Conservation (phyloP, 441 rosid genomes). For the Gossypium laxum region DNA sequence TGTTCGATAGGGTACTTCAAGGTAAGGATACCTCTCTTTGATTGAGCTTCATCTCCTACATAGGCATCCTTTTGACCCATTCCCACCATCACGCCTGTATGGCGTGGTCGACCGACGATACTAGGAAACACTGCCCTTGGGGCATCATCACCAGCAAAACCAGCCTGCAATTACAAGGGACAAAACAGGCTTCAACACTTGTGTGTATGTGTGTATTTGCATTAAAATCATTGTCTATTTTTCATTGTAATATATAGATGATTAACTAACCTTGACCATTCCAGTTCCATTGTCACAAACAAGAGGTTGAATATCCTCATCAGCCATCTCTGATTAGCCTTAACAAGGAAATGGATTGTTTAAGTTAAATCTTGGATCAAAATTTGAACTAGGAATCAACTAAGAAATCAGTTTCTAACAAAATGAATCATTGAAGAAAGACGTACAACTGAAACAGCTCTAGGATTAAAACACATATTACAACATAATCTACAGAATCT, state of each 20-base stretch:
- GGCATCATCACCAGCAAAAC: conserved; percentile 69
- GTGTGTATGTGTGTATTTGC: not conserved
- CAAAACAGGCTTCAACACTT: not conserved
- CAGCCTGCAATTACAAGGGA: conserved; percentile 32
- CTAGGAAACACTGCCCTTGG: conserved; percentile 68
- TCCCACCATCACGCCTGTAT: conserved; percentile 19
- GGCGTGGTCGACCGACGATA: conserved; percentile 18
- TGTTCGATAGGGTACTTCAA: conserved; percentile 33
- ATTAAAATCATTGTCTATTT: not conserved
- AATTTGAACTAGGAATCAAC: not conserved
- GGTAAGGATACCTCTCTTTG: conserved; percentile 35
- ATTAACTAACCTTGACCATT: conserved; percentile 49
- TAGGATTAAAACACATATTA: not conserved
- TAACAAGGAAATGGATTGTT: not conserved
- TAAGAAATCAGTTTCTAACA: not conserved
- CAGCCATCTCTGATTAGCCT: conserved; percentile 43
- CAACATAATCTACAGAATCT: not conserved
- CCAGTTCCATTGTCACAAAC: conserved; percentile 64
- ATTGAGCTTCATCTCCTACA: conserved; percentile 33
- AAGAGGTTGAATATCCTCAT: conserved; percentile 53
- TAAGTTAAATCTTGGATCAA: not conserved
- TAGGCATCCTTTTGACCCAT: conserved; percentile 36
- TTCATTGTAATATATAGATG: not conserved
- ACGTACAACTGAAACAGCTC: not conserved
- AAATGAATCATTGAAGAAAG: not conserved